Base-by-base conservation (phyloP, 768 basidiomycete species). In the Leccinum disarticulatum region DNA sequence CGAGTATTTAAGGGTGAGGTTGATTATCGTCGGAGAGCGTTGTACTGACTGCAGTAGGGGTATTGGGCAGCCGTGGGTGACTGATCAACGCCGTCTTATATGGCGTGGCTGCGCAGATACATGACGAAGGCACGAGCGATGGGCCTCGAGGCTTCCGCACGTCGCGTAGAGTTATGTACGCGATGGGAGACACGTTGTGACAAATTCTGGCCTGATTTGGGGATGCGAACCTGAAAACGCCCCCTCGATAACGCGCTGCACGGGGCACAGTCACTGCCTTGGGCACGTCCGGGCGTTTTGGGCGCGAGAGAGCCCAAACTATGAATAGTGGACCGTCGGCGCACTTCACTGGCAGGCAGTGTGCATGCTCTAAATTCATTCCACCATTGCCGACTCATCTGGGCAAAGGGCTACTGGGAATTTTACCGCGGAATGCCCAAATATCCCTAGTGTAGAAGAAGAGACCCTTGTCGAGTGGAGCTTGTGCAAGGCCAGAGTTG, bases 141-240 rank as follows among this genome's bases (percentile, higher is more conserved):
- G 36, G n/a, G 65, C 72, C 73, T 74, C 68, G 73, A 71, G 72
- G 72, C 66, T 41, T 68, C 71, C 68, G 55, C 67, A 46, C 71
- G 64, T 47, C 61, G 54, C 56, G 46, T 55, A 53, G 49, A 58
- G 54, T 64, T 57, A 56, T 43, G 30, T 43, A 22, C 7, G 47
- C 33, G 60, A 60, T 56, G 61, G 31, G 62, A 51, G 41, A 58
- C 72, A 73, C 71, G 67, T 66, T 60, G 36, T 38, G 41, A 15
- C 38, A 28, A 27, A 43, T 35, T 35, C 10, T 55, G 13, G 27
- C 47, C 54, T 47, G 52, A 54, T 63, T 54, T 54, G 38, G 62
- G 52, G 28, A 56, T 35, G 50, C 57, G 61, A 66, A 25, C 59
- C 55, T 49, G 49, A 33, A 31, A 35, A 49, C 19, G 17, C 10